Evolutionary conservation across 2,329 filamentous ascomycete species (phyloP).

Genomic region (Sarocladiaceae sp.): DNA sequence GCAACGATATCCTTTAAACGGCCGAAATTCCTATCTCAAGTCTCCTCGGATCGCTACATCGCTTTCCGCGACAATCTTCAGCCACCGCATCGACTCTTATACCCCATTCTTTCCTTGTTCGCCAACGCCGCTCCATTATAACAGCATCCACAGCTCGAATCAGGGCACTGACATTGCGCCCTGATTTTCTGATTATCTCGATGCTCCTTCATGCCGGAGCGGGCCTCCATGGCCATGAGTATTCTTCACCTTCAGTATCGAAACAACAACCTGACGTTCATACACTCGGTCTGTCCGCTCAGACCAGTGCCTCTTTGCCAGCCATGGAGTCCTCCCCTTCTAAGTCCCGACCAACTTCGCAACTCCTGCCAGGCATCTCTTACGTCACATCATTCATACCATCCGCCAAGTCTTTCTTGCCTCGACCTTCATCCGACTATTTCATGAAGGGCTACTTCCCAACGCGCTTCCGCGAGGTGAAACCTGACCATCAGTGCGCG

Average conservation of each 20-base stretch:
- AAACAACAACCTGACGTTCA: constrained; percentile 25
- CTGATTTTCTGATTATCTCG: not conserved
- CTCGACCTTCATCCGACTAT: not conserved
- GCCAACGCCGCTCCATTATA: too few species aligned
- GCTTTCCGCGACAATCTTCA: not conserved
- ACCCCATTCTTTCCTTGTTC: not conserved
- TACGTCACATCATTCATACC: constrained; percentile 1
- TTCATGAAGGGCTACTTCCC: constrained; percentile 1
- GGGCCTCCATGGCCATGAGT: constrained; percentile 55
- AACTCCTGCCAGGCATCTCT: constrained; percentile 4
- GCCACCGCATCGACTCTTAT: not conserved
- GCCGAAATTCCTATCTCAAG: too few species aligned
- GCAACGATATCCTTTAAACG: too few species aligned
- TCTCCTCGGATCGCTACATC: too few species aligned
- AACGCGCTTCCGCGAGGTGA: not conserved
- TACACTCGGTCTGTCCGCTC: constrained; percentile 37
- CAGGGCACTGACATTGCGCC: not conserved
- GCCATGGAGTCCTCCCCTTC: not conserved
- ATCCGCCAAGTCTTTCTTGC: not conserved
- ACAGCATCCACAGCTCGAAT: too few species aligned
- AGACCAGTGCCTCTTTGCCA: constrained; percentile 19
- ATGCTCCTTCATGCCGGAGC: constrained; percentile 57
- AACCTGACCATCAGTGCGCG: not conserved
- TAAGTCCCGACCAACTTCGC: not conserved
- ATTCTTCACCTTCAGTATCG: constrained; percentile 30